Percentiles rank a stretch among this genome's conserved stretches.
Evolutionary conservation across 2,329 filamentous ascomycete genomes (phyloP).

Genomic region (Kalaharituber pfeilii): DNA sequence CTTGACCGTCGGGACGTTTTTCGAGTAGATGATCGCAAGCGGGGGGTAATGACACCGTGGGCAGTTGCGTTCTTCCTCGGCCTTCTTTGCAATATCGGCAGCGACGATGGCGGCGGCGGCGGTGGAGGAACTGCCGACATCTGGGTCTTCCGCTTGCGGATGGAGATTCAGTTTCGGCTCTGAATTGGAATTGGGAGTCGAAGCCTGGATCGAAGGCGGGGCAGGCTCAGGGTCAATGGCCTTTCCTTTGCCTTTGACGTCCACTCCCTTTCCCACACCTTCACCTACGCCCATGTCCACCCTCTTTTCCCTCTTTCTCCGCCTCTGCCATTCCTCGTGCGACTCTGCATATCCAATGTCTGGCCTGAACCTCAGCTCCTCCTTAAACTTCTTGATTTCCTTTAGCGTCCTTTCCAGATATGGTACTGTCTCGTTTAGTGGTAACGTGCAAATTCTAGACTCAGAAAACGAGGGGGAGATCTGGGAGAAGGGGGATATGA

Average conservation of each 20-base stretch:
- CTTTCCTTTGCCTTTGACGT: background rate
- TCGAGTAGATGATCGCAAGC: conserved; percentile 67
- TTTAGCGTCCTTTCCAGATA: conserved; percentile 63
- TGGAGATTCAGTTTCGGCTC: background rate
- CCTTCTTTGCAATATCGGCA: background rate
- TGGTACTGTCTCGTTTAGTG: conserved; percentile 36
- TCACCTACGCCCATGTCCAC: too few species aligned
- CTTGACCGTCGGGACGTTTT: conserved; percentile 69
- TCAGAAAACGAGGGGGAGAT: background rate
- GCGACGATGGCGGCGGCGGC: background rate
- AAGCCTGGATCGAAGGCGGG: too few species aligned
- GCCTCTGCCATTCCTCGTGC: too few species aligned
- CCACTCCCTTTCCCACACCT: too few species aligned
- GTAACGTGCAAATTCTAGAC: conserved; percentile 31
- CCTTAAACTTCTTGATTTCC: conserved; percentile 56
- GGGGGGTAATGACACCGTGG: conserved; percentile 63
- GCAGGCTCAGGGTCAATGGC: too few species aligned
- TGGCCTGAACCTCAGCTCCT: conserved; percentile 48
- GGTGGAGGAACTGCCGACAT: background rate
- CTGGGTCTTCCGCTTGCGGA: background rate
- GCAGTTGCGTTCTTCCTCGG: conserved; percentile 31
- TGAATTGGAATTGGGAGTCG: background rate
- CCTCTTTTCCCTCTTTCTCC: too few species aligned
- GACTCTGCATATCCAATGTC: conserved; percentile 10
- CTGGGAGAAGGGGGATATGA: background rate